Evolutionary conservation across 163 green algal genomes (phyloP).

Genomic region (Coccomyxa subellipsoidea): DNA sequence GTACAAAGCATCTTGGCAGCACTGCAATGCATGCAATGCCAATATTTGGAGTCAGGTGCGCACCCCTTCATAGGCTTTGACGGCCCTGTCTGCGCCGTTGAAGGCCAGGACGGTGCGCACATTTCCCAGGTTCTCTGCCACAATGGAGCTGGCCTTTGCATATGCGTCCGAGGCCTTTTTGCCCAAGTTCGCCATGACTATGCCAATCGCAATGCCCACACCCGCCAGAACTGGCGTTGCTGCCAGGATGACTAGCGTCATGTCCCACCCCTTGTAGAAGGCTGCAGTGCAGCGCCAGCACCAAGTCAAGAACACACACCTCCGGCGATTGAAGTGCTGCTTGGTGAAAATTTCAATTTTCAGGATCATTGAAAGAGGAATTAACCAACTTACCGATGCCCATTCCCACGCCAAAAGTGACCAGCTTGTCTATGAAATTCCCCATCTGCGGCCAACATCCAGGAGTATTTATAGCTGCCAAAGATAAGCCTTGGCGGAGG

Average conservation of each 20-base stretch:
- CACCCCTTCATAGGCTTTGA: slow-evolving; percentile 29
- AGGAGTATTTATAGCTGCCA: too few species aligned
- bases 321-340: too few species aligned
- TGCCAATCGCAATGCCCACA: slow-evolving; percentile 42
- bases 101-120: slow-evolving; percentile 78
- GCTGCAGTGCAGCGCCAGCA: slow-evolving; percentile 26
- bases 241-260: slow-evolving; percentile 83
- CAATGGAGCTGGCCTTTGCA: slow-evolving; percentile 43
- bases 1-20: too few species aligned
- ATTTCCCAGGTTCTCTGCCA: slow-evolving; percentile 51
- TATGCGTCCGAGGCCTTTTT: slow-evolving; percentile 34
- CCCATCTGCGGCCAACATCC: slow-evolving; percentile 37
- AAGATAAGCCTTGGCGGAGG: too few species aligned
- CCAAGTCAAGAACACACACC: not conserved
- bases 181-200: slow-evolving; percentile 30
- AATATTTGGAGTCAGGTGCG: not conserved
- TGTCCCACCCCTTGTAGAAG: slow-evolving; percentile 69
- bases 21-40: too few species aligned
- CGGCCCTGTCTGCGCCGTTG: slow-evolving; percentile 51
- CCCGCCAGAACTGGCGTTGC: slow-evolving; percentile 68
- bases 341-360: too few species aligned
- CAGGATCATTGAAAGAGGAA: not conserved
- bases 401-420: slow-evolving; percentile 49
- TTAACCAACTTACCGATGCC: slow-evolving; percentile 26
- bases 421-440: slow-evolving; percentile 39